Percentiles rank a stretch among this genome's conserved stretches.
phyloP scores from a whole-genome alignment of 1,284 basidiomycete species.

The Irpex lacteus region DNA sequence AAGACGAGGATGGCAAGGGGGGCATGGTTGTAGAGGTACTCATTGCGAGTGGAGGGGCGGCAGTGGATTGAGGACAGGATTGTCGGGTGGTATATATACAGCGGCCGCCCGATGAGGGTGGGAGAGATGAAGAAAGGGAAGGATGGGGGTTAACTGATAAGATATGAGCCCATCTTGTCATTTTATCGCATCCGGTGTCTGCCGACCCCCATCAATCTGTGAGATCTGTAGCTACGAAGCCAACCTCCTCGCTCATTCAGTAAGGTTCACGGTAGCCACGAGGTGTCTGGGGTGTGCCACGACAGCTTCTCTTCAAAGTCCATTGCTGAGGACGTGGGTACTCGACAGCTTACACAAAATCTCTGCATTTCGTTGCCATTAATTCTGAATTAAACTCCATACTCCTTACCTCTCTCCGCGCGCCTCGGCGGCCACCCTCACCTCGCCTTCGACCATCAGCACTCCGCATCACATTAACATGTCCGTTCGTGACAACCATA shows the following conservation, averaged over 20 bases:
- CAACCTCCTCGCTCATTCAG: too few relatives aligned
- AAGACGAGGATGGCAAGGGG: constrained; percentile 29
- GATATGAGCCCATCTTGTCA: constrained; percentile 13
- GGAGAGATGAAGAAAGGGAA: constrained; percentile 7
- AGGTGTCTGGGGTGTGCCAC: too few relatives aligned
- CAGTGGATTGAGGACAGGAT: background rate
- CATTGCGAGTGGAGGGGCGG: constrained; percentile 20
- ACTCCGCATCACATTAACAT: background rate
- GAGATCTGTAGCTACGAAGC: background rate
- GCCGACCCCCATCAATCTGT: constrained; percentile 6
- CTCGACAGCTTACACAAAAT: background rate
- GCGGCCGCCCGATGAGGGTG: constrained; percentile 5
- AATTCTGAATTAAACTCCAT: background rate
- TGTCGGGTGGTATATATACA: background rate
- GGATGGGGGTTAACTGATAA: constrained; percentile 16
- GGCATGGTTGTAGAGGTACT: constrained; percentile 26
- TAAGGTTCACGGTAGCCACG: too few relatives aligned
- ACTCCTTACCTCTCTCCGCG: constrained; percentile 1
- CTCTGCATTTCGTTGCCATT: background rate
- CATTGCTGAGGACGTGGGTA: background rate
- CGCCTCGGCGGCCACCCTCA: background rate
- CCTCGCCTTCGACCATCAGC: background rate
- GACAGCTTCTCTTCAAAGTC: too few relatives aligned
- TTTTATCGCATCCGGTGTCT: constrained; percentile 16
- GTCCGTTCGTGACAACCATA: constrained; percentile 5